Evolutionary conservation across 805 yeast genomes (phyloP).

Genomic region (Candida nitratophila): DNA sequence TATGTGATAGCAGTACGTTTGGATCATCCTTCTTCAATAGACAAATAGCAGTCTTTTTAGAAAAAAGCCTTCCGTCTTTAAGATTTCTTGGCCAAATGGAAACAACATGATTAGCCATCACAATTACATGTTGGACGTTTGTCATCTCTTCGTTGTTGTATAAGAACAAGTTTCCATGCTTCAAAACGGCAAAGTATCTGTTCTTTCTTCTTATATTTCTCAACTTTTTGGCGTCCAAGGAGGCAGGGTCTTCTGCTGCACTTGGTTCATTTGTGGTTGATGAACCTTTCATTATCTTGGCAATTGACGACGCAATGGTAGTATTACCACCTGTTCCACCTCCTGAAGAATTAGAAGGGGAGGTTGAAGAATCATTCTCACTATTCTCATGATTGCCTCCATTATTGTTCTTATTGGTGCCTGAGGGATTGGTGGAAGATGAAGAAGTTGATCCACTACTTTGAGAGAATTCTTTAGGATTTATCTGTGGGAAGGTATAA

Average conservation of each 20-base stretch:
- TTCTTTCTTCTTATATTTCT: conserved; percentile 44
- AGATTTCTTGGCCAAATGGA: conserved; percentile 79
- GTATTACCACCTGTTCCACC: not conserved
- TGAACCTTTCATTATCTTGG: conserved; percentile 14
- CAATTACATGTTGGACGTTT: conserved; percentile 73
- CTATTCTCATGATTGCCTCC: no score
- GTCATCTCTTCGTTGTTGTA: conserved; percentile 62
- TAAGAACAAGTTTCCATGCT: conserved; percentile 85
- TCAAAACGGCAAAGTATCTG: conserved; percentile 60
- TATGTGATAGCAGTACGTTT: conserved; percentile 10
- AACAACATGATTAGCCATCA: conserved; percentile 61
- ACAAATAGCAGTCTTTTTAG: conserved; percentile 74
- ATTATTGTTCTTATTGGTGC: no score
- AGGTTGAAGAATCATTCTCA: not conserved
- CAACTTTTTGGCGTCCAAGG: conserved; percentile 29
- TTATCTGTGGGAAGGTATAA: conserved; percentile 40
- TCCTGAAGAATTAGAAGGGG: not conserved
- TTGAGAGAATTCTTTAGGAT: conserved; percentile 18
- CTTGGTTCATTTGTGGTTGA: conserved; percentile 3
- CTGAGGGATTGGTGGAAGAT: no score
- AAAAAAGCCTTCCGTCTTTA: conserved; percentile 72
- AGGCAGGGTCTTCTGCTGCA: conserved; percentile 16
- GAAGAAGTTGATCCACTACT: no score
- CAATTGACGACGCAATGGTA: not conserved
- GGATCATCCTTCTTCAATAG: conserved; percentile 39